phyloP scores from a whole-genome alignment of 2,329 filamentous ascomycete genomes.

The Blumeria hordei region DNA sequence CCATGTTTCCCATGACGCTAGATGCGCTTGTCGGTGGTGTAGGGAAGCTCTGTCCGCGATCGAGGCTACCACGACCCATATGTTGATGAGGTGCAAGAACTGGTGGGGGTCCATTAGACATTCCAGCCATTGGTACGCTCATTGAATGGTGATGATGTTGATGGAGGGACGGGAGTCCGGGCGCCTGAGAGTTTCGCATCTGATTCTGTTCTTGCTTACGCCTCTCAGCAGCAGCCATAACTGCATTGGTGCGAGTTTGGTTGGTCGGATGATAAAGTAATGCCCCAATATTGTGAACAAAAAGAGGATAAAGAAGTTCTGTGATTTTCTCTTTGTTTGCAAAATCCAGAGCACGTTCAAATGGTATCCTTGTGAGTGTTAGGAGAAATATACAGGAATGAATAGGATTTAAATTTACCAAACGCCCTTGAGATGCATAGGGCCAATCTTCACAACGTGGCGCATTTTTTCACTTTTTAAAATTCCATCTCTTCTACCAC shows the following conservation, averaged over 20 bases:
- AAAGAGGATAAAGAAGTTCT: constrained; percentile 78
- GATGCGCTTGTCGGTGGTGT: constrained; percentile 87
- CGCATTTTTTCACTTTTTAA: constrained; percentile 93
- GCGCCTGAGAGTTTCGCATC: constrained; percentile 33
- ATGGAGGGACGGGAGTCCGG: constrained; percentile 45
- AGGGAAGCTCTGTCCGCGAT: constrained; percentile 78
- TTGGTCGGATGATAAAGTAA: constrained; percentile 87
- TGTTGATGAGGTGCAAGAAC: constrained; percentile 40
- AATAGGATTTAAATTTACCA: constrained; percentile 38
- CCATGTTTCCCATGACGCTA: constrained; percentile 52
- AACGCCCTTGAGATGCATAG: constrained; percentile 95
- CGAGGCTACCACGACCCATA: constrained; percentile 46
- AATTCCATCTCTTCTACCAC: constrained; percentile 83
- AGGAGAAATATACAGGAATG: neutral
- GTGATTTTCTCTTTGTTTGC: constrained; percentile 99
- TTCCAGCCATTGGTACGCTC: constrained; percentile 30
- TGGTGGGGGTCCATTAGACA: constrained; percentile 20
- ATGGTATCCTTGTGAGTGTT: constrained; percentile 56
- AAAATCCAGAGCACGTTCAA: constrained; percentile 90
- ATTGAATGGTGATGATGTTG: constrained; percentile 35
- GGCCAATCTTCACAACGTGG: constrained; percentile 95
- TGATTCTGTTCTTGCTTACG: constrained; percentile 47
- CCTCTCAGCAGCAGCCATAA: constrained; percentile 65
- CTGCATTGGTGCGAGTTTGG: constrained; percentile 55
- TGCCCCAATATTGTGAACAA: constrained; percentile 90